Evolutionary conservation across 2,329 filamentous ascomycete species (phyloP).

Genomic region (Colletotrichum australisinense): DNA sequence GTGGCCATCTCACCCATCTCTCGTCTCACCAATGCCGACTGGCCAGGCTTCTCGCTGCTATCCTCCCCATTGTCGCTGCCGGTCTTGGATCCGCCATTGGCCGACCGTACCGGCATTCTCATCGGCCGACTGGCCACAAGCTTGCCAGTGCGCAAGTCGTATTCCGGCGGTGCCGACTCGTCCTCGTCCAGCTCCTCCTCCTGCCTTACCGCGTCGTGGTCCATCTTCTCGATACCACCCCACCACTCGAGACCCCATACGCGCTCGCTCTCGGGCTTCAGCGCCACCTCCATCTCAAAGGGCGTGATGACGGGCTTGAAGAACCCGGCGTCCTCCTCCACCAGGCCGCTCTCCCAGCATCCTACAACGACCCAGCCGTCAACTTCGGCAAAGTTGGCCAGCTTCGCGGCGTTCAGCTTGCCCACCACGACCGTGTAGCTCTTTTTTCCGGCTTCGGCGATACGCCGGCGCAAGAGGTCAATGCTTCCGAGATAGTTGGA

Average conservation of each 20-base stretch:
- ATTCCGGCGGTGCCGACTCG: conserved; percentile 87
- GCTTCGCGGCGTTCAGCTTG: conserved; percentile 93
- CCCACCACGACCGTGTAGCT: conserved; percentile 96
- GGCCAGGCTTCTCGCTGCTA: conserved; percentile 34
- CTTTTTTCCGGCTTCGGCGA: conserved; percentile 88
- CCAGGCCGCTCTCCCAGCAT: conserved; percentile 95
- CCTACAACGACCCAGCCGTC: conserved; percentile 98
- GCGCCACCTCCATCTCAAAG: conserved; percentile 85
- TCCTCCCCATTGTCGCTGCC: conserved; percentile 38
- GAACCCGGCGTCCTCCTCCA: conserved; percentile 86
- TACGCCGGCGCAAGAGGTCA: conserved; percentile 76
- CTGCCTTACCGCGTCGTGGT: conserved; percentile 49
- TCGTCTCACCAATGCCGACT: conserved; percentile 69
- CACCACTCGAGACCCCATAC: conserved; percentile 92
- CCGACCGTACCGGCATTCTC: conserved; percentile 54
- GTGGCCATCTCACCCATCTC: conserved; percentile 76
- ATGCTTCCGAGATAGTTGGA: conserved; percentile 90
- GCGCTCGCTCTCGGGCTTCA: conserved; percentile 79
- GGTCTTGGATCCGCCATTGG: conserved; percentile 1
- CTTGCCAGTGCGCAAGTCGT: conserved; percentile 88
- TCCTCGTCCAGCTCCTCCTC: conserved; percentile 57
- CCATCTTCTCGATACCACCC: conserved; percentile 82
- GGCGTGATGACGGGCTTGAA: conserved; percentile 94
- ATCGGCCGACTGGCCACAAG: conserved; percentile 86
- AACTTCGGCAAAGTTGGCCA: conserved; percentile 96